Evolutionary conservation across 306 rosid genomes (phyloP), one percentile per base, ranked within the genome.

Genomic region (Sicyos edulis): DNA sequence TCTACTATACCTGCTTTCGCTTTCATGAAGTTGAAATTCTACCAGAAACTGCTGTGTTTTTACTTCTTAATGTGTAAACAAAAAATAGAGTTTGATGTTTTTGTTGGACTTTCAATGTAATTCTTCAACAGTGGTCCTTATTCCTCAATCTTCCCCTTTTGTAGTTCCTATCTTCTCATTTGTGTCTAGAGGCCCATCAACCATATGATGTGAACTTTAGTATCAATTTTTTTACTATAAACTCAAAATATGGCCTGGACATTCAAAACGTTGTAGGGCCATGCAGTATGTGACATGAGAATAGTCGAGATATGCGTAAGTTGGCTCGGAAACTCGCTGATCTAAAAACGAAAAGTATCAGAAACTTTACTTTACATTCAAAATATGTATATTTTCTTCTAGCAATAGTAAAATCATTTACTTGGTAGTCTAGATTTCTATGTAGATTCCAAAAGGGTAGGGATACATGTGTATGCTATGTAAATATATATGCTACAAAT

Each of bases 401-500:
- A 69, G 44, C 13, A 24, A 15, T 50, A 49, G 45, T 69, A 49
- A 20, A 45, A 47, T 15, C 58, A 22, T 69, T 50, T 49, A 50
- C 58, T 69, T 69, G 1, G 22, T 8, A 69, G 34, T 50, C 73
- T 24, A 50, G 26, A 49, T 45, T 69, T 67, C 72, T 67, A 45
- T 45, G 47, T 47, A 67, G 72, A 67, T 12, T 47, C 13, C 37
- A 45, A 67, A 67, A 67, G 55, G 13, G 72, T 67, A 67, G 72
- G 40, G 7, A 14, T 67, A 67, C 20, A 21, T 67, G 72, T 67
- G 17, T 21, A 14, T 69, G 59, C 73, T 69, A 69, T 50, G 54
- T 69, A 69, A 67, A 44, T 67, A 67, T 67, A 67, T 47, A 21
- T 67, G 72, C 56, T 67, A 67, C 72, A 47, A 67, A 67, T 66